phyloP scores from a whole-genome alignment of 2,329 filamentous ascomycete species.

The Beauveria australis region DNA sequence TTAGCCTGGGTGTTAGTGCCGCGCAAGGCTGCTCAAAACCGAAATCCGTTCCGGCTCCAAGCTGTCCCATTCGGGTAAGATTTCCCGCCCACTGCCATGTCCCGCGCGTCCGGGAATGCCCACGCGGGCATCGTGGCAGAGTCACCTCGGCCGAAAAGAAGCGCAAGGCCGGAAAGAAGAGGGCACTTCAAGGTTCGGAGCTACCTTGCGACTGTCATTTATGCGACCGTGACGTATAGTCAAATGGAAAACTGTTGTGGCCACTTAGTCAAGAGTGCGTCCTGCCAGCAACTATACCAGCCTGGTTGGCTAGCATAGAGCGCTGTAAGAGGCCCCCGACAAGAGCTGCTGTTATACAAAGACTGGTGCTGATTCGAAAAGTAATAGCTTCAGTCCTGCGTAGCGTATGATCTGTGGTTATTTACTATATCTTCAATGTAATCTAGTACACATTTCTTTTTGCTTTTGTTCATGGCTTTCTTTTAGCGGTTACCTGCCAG shows the following conservation, averaged over 20 bases:
- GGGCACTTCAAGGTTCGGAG: not conserved
- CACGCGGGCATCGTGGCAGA: not conserved
- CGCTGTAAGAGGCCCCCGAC: not conserved
- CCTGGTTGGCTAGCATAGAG: not conserved
- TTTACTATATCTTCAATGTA: not conserved
- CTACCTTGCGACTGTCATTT: not conserved
- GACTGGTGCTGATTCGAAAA: not conserved
- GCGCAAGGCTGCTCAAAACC: not conserved
- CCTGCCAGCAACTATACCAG: not conserved
- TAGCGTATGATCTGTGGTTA: not conserved
- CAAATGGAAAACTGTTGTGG: not conserved
- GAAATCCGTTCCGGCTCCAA: constrained; percentile 1
- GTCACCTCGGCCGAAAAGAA: not conserved
- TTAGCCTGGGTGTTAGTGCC: not conserved
- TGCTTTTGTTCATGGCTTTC: not conserved
- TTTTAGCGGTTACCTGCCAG: not conserved
- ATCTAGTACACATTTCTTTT: not conserved
- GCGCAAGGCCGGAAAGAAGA: not conserved
- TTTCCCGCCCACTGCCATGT: not conserved
- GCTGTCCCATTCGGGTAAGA: not conserved
- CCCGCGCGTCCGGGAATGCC: not conserved
- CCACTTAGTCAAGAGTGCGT: too few relatives aligned
- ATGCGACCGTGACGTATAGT: not conserved
- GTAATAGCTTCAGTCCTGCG: not conserved
- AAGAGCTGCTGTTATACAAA: not conserved